Evolutionary conservation across 768 basidiomycete genomes (phyloP).

Genomic region (Russula vinacea): DNA sequence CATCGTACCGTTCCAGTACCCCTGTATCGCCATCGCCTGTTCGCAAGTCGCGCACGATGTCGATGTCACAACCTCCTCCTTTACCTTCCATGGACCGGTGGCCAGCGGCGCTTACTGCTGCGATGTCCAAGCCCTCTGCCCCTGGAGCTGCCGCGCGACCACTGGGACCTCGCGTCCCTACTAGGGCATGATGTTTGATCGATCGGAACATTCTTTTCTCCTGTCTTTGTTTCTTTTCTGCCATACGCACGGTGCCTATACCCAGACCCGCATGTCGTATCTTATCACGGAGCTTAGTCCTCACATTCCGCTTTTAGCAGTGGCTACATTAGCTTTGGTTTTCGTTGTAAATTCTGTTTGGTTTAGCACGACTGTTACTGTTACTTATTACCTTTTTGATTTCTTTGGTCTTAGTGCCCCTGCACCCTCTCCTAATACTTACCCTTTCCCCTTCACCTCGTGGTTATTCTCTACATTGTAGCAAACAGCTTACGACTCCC

Average conservation of each 20-base stretch:
- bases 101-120: slow-evolving; percentile 18
- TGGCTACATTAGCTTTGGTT: slow-evolving; percentile 29
- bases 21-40: slow-evolving; percentile 22
- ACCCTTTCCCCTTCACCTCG: slow-evolving; percentile 17
- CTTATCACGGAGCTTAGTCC: slow-evolving; percentile 29
- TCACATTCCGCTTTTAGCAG: slow-evolving; percentile 21
- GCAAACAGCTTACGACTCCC: slow-evolving; percentile 27
- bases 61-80: slow-evolving; percentile 23
- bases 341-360: slow-evolving; percentile 29
- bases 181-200: slow-evolving; percentile 19
- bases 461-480: slow-evolving; percentile 26
- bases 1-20: slow-evolving; percentile 23
- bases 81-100: slow-evolving; percentile 24
- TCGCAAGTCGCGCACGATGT: slow-evolving; percentile 30
- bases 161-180: slow-evolving; percentile 26
- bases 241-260: slow-evolving; percentile 28
- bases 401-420: slow-evolving; percentile 9
- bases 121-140: slow-evolving; percentile 23
- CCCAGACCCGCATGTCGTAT: slow-evolving; percentile 29
- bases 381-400: slow-evolving; percentile 31
- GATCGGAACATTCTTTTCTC: slow-evolving; percentile 23
- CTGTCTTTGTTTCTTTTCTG: slow-evolving; percentile 7
- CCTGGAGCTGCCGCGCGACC: slow-evolving; percentile 23
- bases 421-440: slow-evolving; percentile 19
- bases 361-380: slow-evolving; percentile 23